Evolutionary conservation across 768 basidiomycete species (phyloP).

Genomic region (Dentipellis sp.): DNA sequence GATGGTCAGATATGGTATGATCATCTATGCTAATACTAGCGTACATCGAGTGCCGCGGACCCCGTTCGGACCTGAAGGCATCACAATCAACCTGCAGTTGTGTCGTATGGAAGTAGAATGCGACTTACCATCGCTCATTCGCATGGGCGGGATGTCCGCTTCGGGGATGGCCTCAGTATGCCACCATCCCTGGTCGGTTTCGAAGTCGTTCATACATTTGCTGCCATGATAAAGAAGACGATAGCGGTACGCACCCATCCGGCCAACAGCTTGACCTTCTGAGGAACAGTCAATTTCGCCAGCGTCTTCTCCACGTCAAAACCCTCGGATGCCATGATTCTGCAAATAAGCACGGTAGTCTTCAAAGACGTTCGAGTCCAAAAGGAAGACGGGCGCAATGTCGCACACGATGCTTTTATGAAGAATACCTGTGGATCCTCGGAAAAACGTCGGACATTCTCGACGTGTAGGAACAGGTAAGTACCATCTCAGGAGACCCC

Average conservation of each 20-base stretch:
- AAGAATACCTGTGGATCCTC: neutral
- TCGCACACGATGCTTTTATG: neutral
- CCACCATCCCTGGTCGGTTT: slow-evolving; percentile 33
- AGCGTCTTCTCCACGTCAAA: slow-evolving; percentile 30
- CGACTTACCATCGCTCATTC: slow-evolving; percentile 36
- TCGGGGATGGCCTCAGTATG: slow-evolving; percentile 34
- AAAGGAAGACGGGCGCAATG: too few species aligned
- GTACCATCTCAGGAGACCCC: too few species aligned
- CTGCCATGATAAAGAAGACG: too few species aligned
- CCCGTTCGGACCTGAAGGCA: slow-evolving; percentile 33
- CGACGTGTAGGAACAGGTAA: neutral
- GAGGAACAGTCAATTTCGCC: slow-evolving; percentile 25
- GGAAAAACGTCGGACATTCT: neutral
- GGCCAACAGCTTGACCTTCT: slow-evolving; percentile 37
- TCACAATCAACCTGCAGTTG: neutral
- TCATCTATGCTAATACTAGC: neutral
- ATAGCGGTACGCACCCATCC: slow-evolving; percentile 24
- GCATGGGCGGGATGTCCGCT: slow-evolving; percentile 30
- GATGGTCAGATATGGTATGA: too few species aligned
- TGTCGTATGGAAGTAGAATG: neutral
- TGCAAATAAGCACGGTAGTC: neutral
- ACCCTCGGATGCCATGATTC: neutral
- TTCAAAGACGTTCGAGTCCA: too few species aligned
- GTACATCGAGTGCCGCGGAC: slow-evolving; percentile 37
- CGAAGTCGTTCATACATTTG: neutral